These are phyloP conservation scores for Zasmidium angulare DNA, from an alignment of 2,329 filamentous ascomycete genomes.

Conservation along the genomic window DNA sequence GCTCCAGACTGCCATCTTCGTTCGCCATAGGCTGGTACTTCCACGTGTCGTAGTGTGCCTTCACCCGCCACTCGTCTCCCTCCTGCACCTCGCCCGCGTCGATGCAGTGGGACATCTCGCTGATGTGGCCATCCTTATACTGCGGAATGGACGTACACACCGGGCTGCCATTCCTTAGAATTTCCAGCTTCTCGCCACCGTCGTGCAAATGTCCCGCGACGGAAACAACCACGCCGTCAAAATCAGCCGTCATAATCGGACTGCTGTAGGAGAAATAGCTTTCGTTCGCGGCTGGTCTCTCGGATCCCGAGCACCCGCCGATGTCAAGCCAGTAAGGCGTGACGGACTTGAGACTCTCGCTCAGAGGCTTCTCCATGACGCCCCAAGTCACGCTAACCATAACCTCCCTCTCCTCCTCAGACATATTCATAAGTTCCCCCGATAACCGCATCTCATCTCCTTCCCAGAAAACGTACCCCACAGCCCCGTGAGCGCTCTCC, in stretches of 20 bases:
- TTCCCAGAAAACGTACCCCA: not conserved
- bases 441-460: not conserved
- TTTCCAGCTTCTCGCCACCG: not conserved
- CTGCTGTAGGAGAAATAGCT: not conserved
- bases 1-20: not conserved
- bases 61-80: not conserved
- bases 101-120: not conserved
- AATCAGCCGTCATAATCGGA: not conserved
- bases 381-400: not conserved
- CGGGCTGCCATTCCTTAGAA: not conserved
- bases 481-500: not conserved
- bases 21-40: not conserved
- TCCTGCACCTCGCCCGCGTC: not conserved
- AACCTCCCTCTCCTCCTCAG: not conserved
- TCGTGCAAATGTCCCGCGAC: not conserved
- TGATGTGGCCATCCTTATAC: not conserved
- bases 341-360: not conserved
- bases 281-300: not conserved
- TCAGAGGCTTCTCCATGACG: not conserved
- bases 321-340: not conserved
- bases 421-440: not conserved
- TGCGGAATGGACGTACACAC: not conserved
- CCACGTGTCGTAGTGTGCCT: not conserved
- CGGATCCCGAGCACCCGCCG: not conserved
- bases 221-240: not conserved